These are phyloP conservation scores for Aristolochia californica DNA, from an alignment of 164 flowering plant genomes.

Conservation along the genomic window DNA sequence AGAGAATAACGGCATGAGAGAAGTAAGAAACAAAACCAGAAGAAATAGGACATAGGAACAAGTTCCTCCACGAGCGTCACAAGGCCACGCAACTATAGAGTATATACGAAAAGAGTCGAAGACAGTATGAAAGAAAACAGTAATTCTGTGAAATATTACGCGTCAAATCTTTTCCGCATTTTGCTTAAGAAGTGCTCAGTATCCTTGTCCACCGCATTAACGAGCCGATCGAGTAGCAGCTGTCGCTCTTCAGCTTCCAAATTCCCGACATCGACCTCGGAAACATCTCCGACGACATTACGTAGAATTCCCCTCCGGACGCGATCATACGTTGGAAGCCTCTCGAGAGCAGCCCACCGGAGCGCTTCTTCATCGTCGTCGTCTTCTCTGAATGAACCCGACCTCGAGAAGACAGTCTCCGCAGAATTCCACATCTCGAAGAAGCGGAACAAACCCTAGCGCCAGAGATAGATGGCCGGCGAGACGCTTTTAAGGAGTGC, in stretches of 20 bases:
- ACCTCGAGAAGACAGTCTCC: constrained; percentile 48
- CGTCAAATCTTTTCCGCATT: constrained; percentile 68
- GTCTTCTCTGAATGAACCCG: constrained; percentile 50
- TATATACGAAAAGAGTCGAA: no score
- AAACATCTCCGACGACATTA: constrained; percentile 46
- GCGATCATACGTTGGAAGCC: constrained; percentile 73
- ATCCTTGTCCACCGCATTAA: constrained; percentile 44
- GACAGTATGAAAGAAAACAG: no score
- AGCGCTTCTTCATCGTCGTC: constrained; percentile 79
- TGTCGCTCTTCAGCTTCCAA: constrained; percentile 43
- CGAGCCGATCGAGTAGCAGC: constrained; percentile 47
- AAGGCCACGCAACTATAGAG: no score
- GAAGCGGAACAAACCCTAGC: neutral
- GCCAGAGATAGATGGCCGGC: neutral
- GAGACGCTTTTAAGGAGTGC: neutral
- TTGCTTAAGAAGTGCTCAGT: constrained; percentile 49
- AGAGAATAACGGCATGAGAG: no score
- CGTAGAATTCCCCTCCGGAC: constrained; percentile 68
- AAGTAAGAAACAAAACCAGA: no score
- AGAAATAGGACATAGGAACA: no score
- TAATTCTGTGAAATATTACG: constrained; percentile 26
- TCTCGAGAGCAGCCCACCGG: constrained; percentile 90
- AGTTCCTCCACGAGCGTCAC: no score
- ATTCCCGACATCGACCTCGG: constrained; percentile 44
- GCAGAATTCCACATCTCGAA: constrained; percentile 60